These are phyloP conservation scores for Cladorrhinum samala DNA, from an alignment of 495 filamentous ascomycete genomes.

Conservation along the genomic window DNA sequence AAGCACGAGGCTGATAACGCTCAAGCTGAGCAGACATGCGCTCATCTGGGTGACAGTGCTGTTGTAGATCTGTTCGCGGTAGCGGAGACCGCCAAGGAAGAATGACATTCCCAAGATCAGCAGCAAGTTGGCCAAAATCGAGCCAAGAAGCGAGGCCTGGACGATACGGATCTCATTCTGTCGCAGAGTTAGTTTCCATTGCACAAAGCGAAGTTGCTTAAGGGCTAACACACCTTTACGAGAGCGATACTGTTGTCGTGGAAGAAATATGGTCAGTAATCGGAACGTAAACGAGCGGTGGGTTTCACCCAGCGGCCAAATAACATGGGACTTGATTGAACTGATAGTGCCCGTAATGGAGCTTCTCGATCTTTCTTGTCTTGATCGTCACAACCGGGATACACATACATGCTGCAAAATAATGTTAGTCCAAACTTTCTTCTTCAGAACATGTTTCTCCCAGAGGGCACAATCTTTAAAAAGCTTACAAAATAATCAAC, in stretches of 20 bases:
- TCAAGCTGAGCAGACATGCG: constrained; percentile 78
- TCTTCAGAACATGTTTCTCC: too few relatives aligned
- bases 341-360: too few relatives aligned
- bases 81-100: constrained; percentile 74
- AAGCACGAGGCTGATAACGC: constrained; percentile 65
- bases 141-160: constrained; percentile 81
- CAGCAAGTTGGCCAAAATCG: constrained; percentile 78
- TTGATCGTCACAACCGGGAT: neutral
- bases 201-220: neutral
- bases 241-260: constrained; percentile 49
- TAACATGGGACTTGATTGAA: too few relatives aligned
- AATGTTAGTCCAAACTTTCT: constrained; percentile 3
- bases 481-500: constrained; percentile 61
- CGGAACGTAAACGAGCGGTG: neutral
- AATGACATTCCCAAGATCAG: constrained; percentile 89
- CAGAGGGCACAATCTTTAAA: neutral
- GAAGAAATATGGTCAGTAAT: constrained; percentile 13
- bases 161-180: constrained; percentile 78
- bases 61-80: constrained; percentile 88
- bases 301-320: too few relatives aligned
- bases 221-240: constrained; percentile 46
- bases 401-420: constrained; percentile 30
- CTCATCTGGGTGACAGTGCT: constrained; percentile 92
- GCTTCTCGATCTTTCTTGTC: neutral
- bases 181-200: constrained; percentile 6